phyloP scores from a whole-genome alignment of 768 basidiomycete species.

The Amanita molliuscula region DNA sequence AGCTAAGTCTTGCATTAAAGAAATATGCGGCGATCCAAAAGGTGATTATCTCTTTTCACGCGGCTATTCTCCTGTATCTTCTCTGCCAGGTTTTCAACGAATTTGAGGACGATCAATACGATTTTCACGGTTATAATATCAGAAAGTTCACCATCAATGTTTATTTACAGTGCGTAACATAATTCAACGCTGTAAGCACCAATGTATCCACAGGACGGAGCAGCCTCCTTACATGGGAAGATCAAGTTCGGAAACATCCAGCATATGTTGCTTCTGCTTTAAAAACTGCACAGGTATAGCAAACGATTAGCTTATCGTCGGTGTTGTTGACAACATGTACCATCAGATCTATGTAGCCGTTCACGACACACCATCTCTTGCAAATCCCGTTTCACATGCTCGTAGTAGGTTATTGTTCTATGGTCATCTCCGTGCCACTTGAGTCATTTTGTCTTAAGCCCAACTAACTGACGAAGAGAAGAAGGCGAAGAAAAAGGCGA shows the following conservation, averaged over 20 bases:
- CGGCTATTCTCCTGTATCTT: neutral
- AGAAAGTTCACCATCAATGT: slow-evolving; percentile 82
- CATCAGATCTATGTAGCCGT: slow-evolving; percentile 63
- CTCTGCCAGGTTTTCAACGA: slow-evolving; percentile 61
- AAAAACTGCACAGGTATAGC: slow-evolving; percentile 54
- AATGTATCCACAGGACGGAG: slow-evolving; percentile 6
- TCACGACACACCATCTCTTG: slow-evolving; percentile 61
- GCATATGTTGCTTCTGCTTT: slow-evolving; percentile 66
- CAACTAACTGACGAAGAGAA: slow-evolving; percentile 54
- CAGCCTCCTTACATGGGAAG: slow-evolving; percentile 78
- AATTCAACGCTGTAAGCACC: neutral
- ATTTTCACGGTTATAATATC: slow-evolving; percentile 93
- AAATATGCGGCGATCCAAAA: slow-evolving; percentile 68
- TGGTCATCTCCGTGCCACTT: neutral
- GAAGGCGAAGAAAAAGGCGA: slow-evolving; percentile 81
- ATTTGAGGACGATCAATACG: slow-evolving; percentile 92
- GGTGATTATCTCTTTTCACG: slow-evolving; percentile 28
- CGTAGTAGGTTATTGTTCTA: slow-evolving; percentile 22
- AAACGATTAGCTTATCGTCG: neutral
- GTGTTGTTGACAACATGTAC: slow-evolving; percentile 6
- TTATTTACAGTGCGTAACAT: slow-evolving; percentile 62
- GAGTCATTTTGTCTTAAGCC: slow-evolving; percentile 15
- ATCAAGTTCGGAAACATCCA: slow-evolving; percentile 66
- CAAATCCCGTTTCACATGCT: slow-evolving; percentile 27
- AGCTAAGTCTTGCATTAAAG: slow-evolving; percentile 74